Conservation (phyloP, 352 stramenopile genomes). For the Phytophthora boehmeriae region DNA sequence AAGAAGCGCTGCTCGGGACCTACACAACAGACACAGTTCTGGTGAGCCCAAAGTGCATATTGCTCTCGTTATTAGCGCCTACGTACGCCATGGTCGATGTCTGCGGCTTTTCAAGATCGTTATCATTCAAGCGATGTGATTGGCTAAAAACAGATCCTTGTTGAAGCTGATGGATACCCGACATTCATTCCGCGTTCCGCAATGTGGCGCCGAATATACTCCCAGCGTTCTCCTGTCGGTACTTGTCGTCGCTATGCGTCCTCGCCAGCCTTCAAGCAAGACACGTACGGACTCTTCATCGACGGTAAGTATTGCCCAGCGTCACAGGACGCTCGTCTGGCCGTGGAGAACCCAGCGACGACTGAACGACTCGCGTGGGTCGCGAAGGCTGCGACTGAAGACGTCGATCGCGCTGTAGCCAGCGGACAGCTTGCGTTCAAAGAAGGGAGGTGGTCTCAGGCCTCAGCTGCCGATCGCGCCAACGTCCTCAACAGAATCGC, state of each 20-base stretch:
- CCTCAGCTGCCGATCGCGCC: constrained; percentile 38
- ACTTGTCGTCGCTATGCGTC: constrained; percentile 7
- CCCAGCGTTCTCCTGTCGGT: constrained; percentile 4
- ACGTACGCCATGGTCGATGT: constrained; percentile 18
- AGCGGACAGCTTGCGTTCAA: constrained; percentile 41
- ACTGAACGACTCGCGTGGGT: constrained; percentile 45
- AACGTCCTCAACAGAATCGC: constrained; percentile 50
- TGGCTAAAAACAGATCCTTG: constrained; percentile 8
- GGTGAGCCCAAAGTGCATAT: background rate
- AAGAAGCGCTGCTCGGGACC: constrained; percentile 37
- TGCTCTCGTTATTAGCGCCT: too few species aligned
- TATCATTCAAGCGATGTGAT: constrained; percentile 5
- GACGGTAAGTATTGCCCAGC: constrained; percentile 38
- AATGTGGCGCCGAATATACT: constrained; percentile 2
- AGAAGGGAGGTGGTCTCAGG: constrained; percentile 35
- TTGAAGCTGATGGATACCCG: constrained; percentile 17
- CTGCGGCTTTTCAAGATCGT: constrained; percentile 12
- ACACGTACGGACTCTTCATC: constrained; percentile 56
- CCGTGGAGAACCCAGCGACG: constrained; percentile 59
- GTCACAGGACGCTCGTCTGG: constrained; percentile 28
- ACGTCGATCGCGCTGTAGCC: constrained; percentile 44
- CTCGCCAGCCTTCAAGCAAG: constrained; percentile 30
- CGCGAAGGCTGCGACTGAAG: constrained; percentile 32
- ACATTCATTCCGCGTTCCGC: constrained; percentile 15
- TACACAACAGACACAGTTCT: constrained; percentile 1